Evolutionary conservation across 768 basidiomycete genomes (phyloP), one percentile per base, ranked within the genome.

Genomic region (Ramaria rubella): DNA sequence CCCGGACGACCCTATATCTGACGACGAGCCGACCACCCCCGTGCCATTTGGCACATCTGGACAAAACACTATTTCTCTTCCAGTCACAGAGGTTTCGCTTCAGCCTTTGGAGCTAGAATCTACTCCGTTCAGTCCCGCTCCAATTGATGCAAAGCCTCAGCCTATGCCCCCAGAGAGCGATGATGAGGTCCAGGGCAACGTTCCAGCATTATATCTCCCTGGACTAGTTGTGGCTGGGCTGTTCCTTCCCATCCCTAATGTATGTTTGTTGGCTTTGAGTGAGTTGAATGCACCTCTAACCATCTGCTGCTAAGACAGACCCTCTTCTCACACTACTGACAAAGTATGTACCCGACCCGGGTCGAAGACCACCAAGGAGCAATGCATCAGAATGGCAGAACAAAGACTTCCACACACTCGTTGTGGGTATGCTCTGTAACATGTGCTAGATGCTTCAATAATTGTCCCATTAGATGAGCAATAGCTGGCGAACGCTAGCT

Each of bases 241-340:
- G 85, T 92, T 92, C 67, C 72, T 91, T 46, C 90, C 90, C n/a
- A 86, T 91, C 42, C 90, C 90, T 50, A 90, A 90, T 74, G 90
- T 92, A 78, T 81, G 87, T 81, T 72, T 63, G 62, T 71, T 72
- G 49, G 70, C 80, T 60, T 79, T 77, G 45, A 73, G 73, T 68
- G 69, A 75, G 58, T 73, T 86, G 44, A 75, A 77, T 53, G 27
- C 58, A 44, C 49, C 59, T 61, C 42, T 3, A 58, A 38, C 5
- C 55, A 58, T 15, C 55, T 59, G 62, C n/a, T n/a, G 19, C 23
- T 11, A 48, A 93, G 90, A 90, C 87, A 57, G 90, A 92, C 72
- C 86, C 89, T 45, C 77, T 92, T 72, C 83, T 80, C 74, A 84
- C 82, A 42, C 79, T 91, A 49, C 74, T 93, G 68, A 85, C 81